A percentile compares a stretch with the other conserved stretches of the same genome.
These are phyloP conservation scores for Bromus sterilis DNA, from an alignment of 176 grass and related monocot species.

Conservation along the genomic window DNA sequence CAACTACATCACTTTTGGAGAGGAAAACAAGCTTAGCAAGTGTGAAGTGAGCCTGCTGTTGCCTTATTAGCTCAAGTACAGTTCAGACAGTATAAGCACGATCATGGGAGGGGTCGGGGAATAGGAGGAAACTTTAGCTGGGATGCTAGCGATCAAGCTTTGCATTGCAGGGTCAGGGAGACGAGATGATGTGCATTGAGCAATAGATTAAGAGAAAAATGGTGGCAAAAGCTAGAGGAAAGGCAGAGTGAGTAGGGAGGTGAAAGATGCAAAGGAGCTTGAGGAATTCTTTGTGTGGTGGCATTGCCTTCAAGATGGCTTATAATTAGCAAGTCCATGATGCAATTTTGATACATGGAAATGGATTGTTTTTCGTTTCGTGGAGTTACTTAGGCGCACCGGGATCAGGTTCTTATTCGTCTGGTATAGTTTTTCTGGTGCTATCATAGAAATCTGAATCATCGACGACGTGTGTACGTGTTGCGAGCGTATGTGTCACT, in stretches of 20 bases:
- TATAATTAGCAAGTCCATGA: conserved; percentile 2
- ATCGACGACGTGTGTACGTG: too few species aligned
- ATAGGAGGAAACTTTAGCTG: conserved; percentile 58
- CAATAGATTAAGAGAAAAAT: conserved; percentile 26
- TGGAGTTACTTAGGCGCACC: too few species aligned
- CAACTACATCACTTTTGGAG: not conserved
- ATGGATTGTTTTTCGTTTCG: too few species aligned
- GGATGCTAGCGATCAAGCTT: conserved; percentile 21
- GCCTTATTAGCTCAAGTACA: not conserved
- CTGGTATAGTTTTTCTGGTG: not conserved
- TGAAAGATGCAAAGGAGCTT: not conserved
- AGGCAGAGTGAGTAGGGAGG: conserved; percentile 14
- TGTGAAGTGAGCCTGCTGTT: conserved; percentile 25
- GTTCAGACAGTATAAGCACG: not conserved
- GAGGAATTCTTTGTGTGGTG: conserved; percentile 20
- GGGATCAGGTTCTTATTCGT: conserved; percentile 11
- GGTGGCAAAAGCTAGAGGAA: conserved; percentile 19
- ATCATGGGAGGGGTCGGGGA: conserved; percentile 31
- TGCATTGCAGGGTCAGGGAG: conserved; percentile 32
- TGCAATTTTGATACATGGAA: not conserved
- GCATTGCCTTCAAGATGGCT: conserved; percentile 33
- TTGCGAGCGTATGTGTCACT: not conserved
- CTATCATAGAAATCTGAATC: too few species aligned
- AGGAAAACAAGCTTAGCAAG: not conserved
- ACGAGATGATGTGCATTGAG: not conserved